Evolutionary conservation across 208 protist genomes (phyloP).

Genomic region (Trypanosoma conorhini): DNA sequence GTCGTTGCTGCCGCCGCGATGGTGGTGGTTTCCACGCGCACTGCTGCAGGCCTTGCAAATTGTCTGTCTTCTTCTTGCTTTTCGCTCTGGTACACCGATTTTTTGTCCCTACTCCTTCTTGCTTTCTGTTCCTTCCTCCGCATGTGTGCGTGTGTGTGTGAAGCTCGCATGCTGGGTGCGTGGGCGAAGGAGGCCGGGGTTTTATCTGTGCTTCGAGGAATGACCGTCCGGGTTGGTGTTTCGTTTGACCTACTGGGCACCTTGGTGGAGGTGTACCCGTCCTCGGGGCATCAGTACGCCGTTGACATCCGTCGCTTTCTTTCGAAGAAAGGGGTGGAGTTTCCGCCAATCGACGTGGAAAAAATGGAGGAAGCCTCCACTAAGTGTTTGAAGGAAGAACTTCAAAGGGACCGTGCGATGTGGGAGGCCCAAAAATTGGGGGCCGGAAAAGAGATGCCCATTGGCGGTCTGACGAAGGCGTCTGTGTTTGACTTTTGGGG

Average conservation of each 20-base stretch:
- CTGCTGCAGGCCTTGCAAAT: neutral
- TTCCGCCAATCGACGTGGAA: conserved; percentile 6
- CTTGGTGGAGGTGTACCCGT: conserved; percentile 45
- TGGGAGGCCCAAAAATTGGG: conserved; percentile 18
- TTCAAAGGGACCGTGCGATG: conserved; percentile 11
- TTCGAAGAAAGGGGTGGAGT: conserved; percentile 26
- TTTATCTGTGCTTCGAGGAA: neutral
- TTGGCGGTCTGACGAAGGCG: conserved; percentile 43
- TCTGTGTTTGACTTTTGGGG: conserved; percentile 43
- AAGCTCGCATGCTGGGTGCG: too few relatives aligned
- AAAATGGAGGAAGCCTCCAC: conserved; percentile 10
- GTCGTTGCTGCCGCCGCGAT: neutral
- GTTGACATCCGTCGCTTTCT: conserved; percentile 45
- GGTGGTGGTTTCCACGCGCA: too few relatives aligned
- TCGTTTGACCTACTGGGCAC: conserved; percentile 74
- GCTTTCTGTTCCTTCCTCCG: neutral
- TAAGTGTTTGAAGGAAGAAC: conserved; percentile 14
- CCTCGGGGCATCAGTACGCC: conserved; percentile 67
- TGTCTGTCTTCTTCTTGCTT: neutral
- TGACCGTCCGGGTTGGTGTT: conserved; percentile 31
- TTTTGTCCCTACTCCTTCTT: neutral
- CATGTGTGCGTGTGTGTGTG: neutral
- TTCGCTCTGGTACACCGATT: neutral
- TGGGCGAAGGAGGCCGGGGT: neutral
- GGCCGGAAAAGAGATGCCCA: conserved; percentile 57